These are phyloP conservation scores for Polychaeton citri DNA, from an alignment of 2,329 filamentous ascomycete species.

Conservation along the genomic window DNA sequence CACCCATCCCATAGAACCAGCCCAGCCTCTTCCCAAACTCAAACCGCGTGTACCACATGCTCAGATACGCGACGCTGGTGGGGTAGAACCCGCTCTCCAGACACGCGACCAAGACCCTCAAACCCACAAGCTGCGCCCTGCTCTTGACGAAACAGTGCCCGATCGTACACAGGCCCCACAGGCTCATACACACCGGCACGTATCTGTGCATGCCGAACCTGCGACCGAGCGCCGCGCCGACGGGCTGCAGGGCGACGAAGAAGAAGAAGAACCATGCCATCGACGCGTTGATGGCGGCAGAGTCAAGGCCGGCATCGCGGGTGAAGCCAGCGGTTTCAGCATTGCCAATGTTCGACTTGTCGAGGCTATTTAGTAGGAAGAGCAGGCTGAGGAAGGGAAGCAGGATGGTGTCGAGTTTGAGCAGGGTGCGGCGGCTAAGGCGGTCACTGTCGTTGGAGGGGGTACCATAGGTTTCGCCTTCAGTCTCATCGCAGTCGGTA, in stretches of 20 bases:
- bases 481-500: too few relatives aligned
- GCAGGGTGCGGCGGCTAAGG: slow-evolving; percentile 21
- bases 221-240: slow-evolving; percentile 43
- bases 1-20: slow-evolving; percentile 45
- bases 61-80: slow-evolving; percentile 44
- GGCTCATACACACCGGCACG: slow-evolving; percentile 44
- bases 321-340: slow-evolving; percentile 48
- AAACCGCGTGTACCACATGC: slow-evolving; percentile 44
- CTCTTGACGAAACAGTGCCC: slow-evolving; percentile 33
- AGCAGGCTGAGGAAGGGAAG: slow-evolving; percentile 39
- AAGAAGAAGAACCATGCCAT: slow-evolving; percentile 45
- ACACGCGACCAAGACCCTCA: slow-evolving; percentile 33
- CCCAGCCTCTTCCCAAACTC: slow-evolving; percentile 42
- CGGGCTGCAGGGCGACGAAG: slow-evolving; percentile 45
- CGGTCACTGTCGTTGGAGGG: too few relatives aligned
- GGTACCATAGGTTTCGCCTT: too few relatives aligned
- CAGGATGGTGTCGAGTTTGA: slow-evolving; percentile 37
- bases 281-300: slow-evolving; percentile 42
- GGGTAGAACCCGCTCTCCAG: slow-evolving; percentile 47
- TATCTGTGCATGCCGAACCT: slow-evolving; percentile 42
- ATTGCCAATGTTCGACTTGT: slow-evolving; percentile 42
- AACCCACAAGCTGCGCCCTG: slow-evolving; percentile 33
- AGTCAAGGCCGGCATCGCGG: slow-evolving; percentile 37
- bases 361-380: slow-evolving; percentile 40
- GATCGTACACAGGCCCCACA: slow-evolving; percentile 39